Evolutionary conservation across 495 filamentous ascomycete species (phyloP).

Genomic region (Platismatia glauca): DNA sequence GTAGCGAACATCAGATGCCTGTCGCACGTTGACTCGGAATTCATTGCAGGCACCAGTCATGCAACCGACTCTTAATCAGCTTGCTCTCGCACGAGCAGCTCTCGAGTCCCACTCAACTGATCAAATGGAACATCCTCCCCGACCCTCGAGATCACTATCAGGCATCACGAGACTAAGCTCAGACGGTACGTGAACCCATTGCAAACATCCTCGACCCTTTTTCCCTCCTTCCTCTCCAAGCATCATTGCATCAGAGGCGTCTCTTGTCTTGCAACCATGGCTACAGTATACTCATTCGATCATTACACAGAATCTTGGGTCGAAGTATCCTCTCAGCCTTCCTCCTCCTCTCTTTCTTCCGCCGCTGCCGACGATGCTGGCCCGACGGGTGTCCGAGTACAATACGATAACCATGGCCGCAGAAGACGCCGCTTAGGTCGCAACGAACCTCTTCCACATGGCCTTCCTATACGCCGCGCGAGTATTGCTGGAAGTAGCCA

Average conservation of each 20-base stretch:
- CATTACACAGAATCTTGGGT: slow-evolving; percentile 85
- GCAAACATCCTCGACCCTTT: slow-evolving; percentile 18
- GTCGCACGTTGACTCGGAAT: not conserved
- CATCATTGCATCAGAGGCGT: slow-evolving; percentile 30
- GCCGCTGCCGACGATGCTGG: slow-evolving; percentile 71
- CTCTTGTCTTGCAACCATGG: slow-evolving; percentile 18
- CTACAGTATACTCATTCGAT: slow-evolving; percentile 44
- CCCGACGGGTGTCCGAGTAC: slow-evolving; percentile 71
- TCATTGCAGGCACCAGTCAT: not conserved
- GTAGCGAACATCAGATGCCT: not conserved
- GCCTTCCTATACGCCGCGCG: slow-evolving; percentile 24
- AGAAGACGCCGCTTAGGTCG: slow-evolving; percentile 48
- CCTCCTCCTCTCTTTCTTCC: slow-evolving; percentile 83
- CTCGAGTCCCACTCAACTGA: slow-evolving; percentile 4
- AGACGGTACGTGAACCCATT: slow-evolving; percentile 22
- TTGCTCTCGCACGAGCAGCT: slow-evolving; percentile 4
- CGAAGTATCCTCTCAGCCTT: slow-evolving; percentile 87
- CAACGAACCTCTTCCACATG: slow-evolving; percentile 12
- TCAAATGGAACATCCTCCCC: slow-evolving; percentile 11
- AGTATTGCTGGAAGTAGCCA: slow-evolving; percentile 65
- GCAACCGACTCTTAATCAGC: slow-evolving; percentile 14
- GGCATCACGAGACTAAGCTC: slow-evolving; percentile 23
- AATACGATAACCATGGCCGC: slow-evolving; percentile 36
- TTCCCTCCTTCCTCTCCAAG: slow-evolving; percentile 8
- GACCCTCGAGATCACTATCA: slow-evolving; percentile 22